Conservation (phyloP, 1,284 basidiomycete species). For the Papiliotrema fonsecae region DNA sequence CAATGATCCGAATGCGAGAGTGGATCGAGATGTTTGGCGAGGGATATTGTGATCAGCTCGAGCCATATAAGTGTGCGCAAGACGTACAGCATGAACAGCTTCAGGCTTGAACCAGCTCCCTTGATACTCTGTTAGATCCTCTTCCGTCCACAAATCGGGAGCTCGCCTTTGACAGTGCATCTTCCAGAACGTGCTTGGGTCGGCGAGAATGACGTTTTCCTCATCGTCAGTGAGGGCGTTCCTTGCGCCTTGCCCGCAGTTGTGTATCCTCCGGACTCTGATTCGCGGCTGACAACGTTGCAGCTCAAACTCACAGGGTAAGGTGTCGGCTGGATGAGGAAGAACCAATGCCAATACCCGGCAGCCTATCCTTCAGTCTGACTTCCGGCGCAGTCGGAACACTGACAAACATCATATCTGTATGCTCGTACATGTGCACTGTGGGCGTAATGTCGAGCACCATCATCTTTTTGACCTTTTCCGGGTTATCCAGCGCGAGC, state of each 20-base stretch:
- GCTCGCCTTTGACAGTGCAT: too few species aligned
- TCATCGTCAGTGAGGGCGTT: conserved; percentile 7
- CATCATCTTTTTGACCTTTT: conserved; percentile 36
- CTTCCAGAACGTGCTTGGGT: too few species aligned
- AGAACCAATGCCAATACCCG: conserved; percentile 48
- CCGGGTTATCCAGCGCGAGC: conserved; percentile 41
- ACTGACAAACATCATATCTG: conserved; percentile 37
- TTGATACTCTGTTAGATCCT: conserved; percentile 27
- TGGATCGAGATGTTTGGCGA: too few species aligned
- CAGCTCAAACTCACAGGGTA: conserved; percentile 38
- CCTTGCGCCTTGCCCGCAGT: too few species aligned
- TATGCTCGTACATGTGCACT: conserved; percentile 43
- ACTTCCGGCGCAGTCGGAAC: conserved; percentile 4
- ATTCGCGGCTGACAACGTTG: too few species aligned
- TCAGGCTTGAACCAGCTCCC: conserved; percentile 16
- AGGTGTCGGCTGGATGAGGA: conserved; percentile 42
- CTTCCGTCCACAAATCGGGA: conserved; percentile 18
- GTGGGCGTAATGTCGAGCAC: conserved; percentile 44
- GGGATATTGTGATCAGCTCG: neutral
- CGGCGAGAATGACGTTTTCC: conserved; percentile 28
- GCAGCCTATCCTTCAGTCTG: conserved; percentile 15
- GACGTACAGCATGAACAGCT: conserved; percentile 26
- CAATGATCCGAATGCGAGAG: neutral
- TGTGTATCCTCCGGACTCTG: too few species aligned
- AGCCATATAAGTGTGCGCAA: neutral